Conservation (phyloP, 1,284 basidiomycete genomes). For the Flammula alnicola region DNA sequence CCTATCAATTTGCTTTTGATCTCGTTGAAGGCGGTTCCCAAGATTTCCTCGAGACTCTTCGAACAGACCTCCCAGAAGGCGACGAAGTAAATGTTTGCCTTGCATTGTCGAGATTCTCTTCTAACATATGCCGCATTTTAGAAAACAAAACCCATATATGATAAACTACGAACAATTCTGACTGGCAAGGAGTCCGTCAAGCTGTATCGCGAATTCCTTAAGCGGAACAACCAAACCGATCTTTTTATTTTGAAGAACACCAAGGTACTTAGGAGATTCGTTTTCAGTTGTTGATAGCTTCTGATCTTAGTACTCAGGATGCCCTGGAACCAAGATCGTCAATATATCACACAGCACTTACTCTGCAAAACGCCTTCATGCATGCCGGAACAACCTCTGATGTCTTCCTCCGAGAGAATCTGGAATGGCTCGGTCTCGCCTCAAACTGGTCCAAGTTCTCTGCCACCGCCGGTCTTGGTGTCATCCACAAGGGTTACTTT, state of each 20-base stretch:
- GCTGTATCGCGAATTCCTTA: slow-evolving; percentile 92
- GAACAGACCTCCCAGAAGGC: slow-evolving; percentile 66
- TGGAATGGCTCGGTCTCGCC: slow-evolving; percentile 93
- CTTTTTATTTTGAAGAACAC: slow-evolving; percentile 90
- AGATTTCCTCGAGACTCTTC: slow-evolving; percentile 84
- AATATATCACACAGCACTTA: slow-evolving; percentile 94
- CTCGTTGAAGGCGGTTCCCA: slow-evolving; percentile 91
- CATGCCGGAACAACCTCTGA: slow-evolving; percentile 95
- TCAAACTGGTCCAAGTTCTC: slow-evolving; percentile 98
- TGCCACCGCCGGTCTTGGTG: slow-evolving; percentile 92
- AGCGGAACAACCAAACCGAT: slow-evolving; percentile 92
- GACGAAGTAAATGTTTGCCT: slow-evolving; percentile 51
- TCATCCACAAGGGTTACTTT: slow-evolving; percentile 96
- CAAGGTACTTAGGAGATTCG: slow-evolving; percentile 56
- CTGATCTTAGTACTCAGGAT: slow-evolving; percentile 54
- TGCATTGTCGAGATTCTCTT: neutral
- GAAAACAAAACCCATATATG: slow-evolving; percentile 65
- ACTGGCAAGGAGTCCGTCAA: slow-evolving; percentile 90
- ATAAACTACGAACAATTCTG: slow-evolving; percentile 81
- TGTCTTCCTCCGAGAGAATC: slow-evolving; percentile 88
- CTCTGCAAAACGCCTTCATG: slow-evolving; percentile 95
- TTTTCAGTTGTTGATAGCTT: slow-evolving; percentile 41
- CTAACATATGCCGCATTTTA: slow-evolving; percentile 29
- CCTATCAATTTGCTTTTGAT: slow-evolving; percentile 95
- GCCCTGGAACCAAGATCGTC: slow-evolving; percentile 92